Evolutionary conservation across 106 monocot species (phyloP).

Genomic region (Acorus calamus): DNA sequence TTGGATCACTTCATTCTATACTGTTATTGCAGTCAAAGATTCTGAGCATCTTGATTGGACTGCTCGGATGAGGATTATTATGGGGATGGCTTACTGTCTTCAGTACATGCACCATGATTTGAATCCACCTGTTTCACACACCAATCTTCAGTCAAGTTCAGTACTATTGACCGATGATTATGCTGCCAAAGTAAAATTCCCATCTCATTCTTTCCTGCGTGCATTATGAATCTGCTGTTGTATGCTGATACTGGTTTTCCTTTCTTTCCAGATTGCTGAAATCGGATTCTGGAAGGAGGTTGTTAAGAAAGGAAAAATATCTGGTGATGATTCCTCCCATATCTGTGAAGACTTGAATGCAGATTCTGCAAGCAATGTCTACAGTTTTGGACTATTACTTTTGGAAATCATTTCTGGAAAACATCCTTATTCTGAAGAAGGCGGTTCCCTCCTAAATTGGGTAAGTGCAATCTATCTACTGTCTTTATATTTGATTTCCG

Average conservation of each 20-base stretch:
- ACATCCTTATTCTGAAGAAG: conserved; percentile 32
- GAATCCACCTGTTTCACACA: conserved; percentile 51
- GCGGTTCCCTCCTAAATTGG: conserved; percentile 46
- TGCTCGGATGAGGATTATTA: conserved; percentile 77
- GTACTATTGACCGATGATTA: conserved; percentile 71
- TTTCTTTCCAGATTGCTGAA: conserved; percentile 28
- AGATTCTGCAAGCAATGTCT: conserved; percentile 50
- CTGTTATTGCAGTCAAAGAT: conserved; percentile 52
- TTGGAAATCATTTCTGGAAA: conserved; percentile 81
- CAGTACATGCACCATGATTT: conserved; percentile 78
- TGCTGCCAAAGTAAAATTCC: conserved; percentile 62
- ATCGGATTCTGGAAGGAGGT: conserved; percentile 40
- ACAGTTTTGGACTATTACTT: conserved; percentile 66
- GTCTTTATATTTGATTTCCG: neutral
- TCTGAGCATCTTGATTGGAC: conserved; percentile 65
- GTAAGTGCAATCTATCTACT: conserved; percentile 16
- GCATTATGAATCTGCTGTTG: neutral
- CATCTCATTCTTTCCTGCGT: too few species aligned
- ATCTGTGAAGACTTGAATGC: conserved; percentile 2
- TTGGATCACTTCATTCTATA: too few species aligned
- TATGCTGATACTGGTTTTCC: conserved; percentile 1
- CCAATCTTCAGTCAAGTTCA: conserved; percentile 32
- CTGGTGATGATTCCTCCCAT: conserved; percentile 18
- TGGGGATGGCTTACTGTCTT: conserved; percentile 88
- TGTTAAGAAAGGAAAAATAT: conserved; percentile 4